A percentile compares a stretch with the other conserved stretches of the same genome.
phyloP scores from a whole-genome alignment of 805 yeast genomes.

The Saturnispora galanensis region DNA sequence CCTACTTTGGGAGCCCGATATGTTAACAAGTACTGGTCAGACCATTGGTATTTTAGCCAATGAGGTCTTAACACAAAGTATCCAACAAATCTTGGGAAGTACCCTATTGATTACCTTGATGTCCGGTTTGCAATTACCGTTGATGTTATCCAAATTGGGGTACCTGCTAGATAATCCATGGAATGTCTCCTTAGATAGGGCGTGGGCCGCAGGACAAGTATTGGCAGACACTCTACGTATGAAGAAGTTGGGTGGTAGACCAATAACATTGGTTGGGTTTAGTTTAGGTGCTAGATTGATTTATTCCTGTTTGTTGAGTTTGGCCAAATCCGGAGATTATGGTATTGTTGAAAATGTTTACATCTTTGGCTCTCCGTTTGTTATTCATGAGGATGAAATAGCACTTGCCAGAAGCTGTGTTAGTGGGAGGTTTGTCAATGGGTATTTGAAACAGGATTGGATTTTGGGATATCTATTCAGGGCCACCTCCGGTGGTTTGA shows the following conservation, averaged over 20 bases:
- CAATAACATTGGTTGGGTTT: slow-evolving; percentile 86
- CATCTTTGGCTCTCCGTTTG: slow-evolving; percentile 81
- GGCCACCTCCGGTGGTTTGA: slow-evolving; percentile 91
- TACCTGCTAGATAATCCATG: slow-evolving; percentile 93
- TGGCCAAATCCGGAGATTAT: slow-evolving; percentile 75
- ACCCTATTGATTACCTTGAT: slow-evolving; percentile 82
- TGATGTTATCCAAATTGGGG: slow-evolving; percentile 81
- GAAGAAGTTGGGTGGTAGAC: slow-evolving; percentile 85
- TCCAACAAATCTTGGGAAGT: slow-evolving; percentile 91
- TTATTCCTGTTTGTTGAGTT: slow-evolving; percentile 77
- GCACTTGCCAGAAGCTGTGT: slow-evolving; percentile 76
- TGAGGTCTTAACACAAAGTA: slow-evolving; percentile 84
- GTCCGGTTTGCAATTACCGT: slow-evolving; percentile 88
- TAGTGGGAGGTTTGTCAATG: slow-evolving; percentile 82
- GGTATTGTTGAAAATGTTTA: slow-evolving; percentile 86
- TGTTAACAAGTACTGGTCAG: slow-evolving; percentile 93
- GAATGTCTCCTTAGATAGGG: slow-evolving; percentile 94
- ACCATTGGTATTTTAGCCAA: slow-evolving; percentile 89
- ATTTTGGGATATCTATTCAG: slow-evolving; percentile 88
- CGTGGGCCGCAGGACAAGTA: slow-evolving; percentile 91
- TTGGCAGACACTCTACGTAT: slow-evolving; percentile 84
- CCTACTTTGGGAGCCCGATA: slow-evolving; percentile 94
- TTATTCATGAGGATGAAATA: slow-evolving; percentile 67
- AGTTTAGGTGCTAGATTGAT: slow-evolving; percentile 89
- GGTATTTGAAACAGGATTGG: slow-evolving; percentile 91